Evolutionary conservation across 176 grass and related monocot genomes (phyloP).

Genomic region (Juncus inflexus): DNA sequence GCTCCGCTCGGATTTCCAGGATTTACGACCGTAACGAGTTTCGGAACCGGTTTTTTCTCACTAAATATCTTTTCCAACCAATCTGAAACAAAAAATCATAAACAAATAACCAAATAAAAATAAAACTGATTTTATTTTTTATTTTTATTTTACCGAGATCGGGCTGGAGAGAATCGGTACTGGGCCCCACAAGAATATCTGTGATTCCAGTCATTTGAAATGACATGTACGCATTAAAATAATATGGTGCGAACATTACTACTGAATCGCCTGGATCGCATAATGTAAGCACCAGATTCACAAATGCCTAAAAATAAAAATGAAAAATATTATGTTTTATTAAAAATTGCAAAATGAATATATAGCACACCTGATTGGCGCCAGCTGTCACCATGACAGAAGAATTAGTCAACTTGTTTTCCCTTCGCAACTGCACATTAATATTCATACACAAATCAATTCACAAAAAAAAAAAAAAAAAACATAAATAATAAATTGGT

Average conservation of each 20-base stretch:
- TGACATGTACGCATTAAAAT: constrained; percentile 97
- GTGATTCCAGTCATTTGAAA: constrained; percentile 98
- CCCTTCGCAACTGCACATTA: constrained; percentile 52
- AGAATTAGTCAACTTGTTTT: constrained; percentile 86
- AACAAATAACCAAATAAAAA: neutral
- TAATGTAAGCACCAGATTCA: constrained; percentile 83
- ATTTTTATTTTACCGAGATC: constrained; percentile 76
- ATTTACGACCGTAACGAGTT: constrained; percentile 98
- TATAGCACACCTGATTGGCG: constrained; percentile 83
- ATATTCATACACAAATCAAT: no score
- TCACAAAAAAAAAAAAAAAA: no score
- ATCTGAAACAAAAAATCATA: constrained; percentile 26
- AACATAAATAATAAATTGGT: no score
- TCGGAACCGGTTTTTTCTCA: constrained; percentile 48
- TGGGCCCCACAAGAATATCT: constrained; percentile 70
- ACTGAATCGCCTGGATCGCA: constrained; percentile 96
- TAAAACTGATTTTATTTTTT: neutral
- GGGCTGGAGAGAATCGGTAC: constrained; percentile 71
- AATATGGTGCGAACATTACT: constrained; percentile 96
- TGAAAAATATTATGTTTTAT: constrained; percentile 23
- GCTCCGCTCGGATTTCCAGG: constrained; percentile 87
- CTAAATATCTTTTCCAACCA: constrained; percentile 76
- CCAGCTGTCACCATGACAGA: constrained; percentile 95
- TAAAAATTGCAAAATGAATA: constrained; percentile 6
- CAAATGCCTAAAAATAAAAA: constrained; percentile 70